Base-by-base conservation (phyloP, 768 basidiomycete genomes). In the Tulasnella sp. region DNA sequence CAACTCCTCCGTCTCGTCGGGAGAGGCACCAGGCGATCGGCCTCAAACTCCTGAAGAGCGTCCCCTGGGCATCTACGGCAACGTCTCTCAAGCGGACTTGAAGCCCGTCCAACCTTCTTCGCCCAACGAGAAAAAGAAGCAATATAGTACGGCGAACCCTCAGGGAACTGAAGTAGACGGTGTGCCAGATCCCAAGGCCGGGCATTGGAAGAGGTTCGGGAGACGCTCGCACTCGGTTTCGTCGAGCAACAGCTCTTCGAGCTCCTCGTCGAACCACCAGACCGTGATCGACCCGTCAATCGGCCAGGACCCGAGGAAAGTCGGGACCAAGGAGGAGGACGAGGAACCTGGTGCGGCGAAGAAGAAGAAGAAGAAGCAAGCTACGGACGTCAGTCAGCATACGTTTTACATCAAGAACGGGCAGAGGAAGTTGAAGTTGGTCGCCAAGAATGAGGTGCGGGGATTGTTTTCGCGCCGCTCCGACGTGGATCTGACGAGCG, bases 401-500 rank as follows among this genome's bases (percentile, higher is more conserved):
- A 96, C 93, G 1, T 98, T 98, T 80, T 97, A 92, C 77, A 86
- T 99, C 73, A 84, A 89, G 74, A 98, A 97, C 78, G 89, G 93
- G 8, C 96, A 99, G 80, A 88, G 90, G 85, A 86, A 87, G 70
- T 80, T 98, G 75, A 95, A 95, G 80, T 79, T 98, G 16, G 88
- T 87, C 73, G 94, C 97, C 8, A 89, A 88, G 78, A 96, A 90
- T 78, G 92, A 97, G 82, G 92, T 91, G 62, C 19, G 32, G 39
- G 22, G 1, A 3, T 6, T 8, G 67, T 6, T 36, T n/a, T 7
- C 29, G 7, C 35, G 1, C 17, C 1, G 3, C 35, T n/a, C 3
- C 12, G 5, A 41, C 64, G n/a, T n/a, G 3, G 34, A 37, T 22
- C 19, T 36, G 35, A 1, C 35, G 9, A 7, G 26, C 22, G 68